Evolutionary conservation across 2,329 filamentous ascomycete species (phyloP), one percentile per base, ranked within the genome.

Genomic region (Myriosclerotinia duriaeana): DNA sequence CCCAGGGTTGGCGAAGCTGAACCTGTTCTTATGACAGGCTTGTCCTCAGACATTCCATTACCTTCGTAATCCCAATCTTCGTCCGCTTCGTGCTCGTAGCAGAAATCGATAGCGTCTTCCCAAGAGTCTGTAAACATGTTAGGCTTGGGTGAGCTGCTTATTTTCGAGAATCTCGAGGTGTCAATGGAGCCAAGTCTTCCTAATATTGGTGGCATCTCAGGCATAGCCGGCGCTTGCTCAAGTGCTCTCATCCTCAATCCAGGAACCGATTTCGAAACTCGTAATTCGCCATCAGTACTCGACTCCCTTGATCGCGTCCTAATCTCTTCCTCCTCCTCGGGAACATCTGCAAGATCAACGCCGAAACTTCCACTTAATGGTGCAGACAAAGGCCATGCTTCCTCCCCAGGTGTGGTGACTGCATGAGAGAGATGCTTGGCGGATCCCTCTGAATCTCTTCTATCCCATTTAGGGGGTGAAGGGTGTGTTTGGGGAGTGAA

Each of bases 81-180:
- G 74, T 89, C 87, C 15, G 83, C 86, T 70, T 87, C 87, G 71
- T 90, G 85, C 70, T 89, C 87, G 72, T 90, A 90, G 73, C 85
- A 89, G 76, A 89, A 90, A 73, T 90, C 87, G 68, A 90, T 89
- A 69, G 86, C 86, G 63, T 88, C 86, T 72, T 90, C 87, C 87
- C 87, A 90, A 71, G 79, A 77, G 56, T 87, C 71, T 3, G n/a
- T 54, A 6, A 58, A 44, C 14, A 61, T 22, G 15, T 34, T n/a
- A 34, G 42, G 46, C 17, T 53, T 60, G 11, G 46, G 26, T 20
- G 63, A 53, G 46, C 14, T 30, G 46, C 17, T 22, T 52, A 50
- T 7, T 62, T 63, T 30, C 8, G 40, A 56, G 36, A 56, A 56
- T 44, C 50, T 40, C 26, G 48, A 14, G 11, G 60, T 55, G 38